Percentiles rank a stretch among this genome's conserved stretches.
Conservation (phyloP, 306 rosid species). For the Dryas alaskensis region DNA sequence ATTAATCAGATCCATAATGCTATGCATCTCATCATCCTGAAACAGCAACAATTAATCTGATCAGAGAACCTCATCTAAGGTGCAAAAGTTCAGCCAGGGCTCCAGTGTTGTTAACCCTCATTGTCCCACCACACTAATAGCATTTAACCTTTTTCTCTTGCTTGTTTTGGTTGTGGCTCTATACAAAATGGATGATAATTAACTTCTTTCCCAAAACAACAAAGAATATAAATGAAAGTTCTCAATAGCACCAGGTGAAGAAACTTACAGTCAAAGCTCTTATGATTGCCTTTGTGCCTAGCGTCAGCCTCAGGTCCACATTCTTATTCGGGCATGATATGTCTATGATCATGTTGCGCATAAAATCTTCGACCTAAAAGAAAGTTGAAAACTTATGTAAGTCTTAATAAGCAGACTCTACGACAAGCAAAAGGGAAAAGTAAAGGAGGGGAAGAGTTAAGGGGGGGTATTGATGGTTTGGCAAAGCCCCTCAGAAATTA, state of each 20-base stretch:
- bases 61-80: not conserved
- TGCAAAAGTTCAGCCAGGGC: not conserved
- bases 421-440: not conserved
- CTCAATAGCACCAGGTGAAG: not conserved
- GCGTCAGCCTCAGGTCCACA: constrained; percentile 51
- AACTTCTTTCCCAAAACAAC: not conserved
- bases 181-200: not conserved
- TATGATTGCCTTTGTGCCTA: constrained; percentile 30
- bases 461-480: not conserved
- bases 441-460: not conserved
- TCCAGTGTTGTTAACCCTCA: not conserved
- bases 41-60: constrained; percentile 11
- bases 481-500: not conserved
- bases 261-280: constrained; percentile 34
- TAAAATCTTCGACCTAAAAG: constrained; percentile 34
- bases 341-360: constrained; percentile 43
- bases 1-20: constrained; percentile 37
- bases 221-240: not conserved
- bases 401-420: not conserved
- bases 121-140: not conserved
- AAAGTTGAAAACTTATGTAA: not conserved
- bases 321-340: constrained; percentile 43
- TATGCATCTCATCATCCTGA: constrained; percentile 54
- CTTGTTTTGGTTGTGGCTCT: not conserved
- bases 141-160: not conserved